A percentile compares a stretch with the other conserved stretches of the same genome.
Evolutionary conservation across 179 eudicot genomes (phyloP).

Genomic region (Patellifolia procumbens): DNA sequence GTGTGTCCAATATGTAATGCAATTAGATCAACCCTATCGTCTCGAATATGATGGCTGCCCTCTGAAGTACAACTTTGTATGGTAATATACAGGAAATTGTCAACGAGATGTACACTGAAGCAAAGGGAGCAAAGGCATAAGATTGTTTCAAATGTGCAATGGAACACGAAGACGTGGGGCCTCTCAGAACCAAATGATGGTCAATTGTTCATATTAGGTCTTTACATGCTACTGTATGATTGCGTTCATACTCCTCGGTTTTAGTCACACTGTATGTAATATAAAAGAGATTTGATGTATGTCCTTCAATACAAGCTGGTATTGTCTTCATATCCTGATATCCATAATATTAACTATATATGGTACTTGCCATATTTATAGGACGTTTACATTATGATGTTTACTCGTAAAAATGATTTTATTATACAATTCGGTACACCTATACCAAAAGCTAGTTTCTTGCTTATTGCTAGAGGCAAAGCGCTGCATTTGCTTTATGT

Average conservation of each 20-base stretch:
- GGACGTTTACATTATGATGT: no score
- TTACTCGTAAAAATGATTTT: no score
- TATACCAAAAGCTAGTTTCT: no score
- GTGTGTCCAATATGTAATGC: no score
- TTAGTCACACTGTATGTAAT: background rate
- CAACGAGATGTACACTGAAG: conserved; percentile 71
- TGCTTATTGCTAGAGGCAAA: no score
- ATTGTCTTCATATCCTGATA: background rate
- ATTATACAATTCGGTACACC: no score
- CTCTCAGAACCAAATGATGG: background rate
- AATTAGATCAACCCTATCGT: background rate
- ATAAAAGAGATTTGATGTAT: background rate
- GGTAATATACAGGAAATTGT: conserved; percentile 54
- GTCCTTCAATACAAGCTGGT: background rate
- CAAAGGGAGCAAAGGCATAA: conserved; percentile 51
- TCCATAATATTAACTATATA: background rate
- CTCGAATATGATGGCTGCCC: background rate
- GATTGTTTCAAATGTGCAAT: background rate
- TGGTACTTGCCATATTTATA: background rate
- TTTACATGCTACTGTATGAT: background rate
- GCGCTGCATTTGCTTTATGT: no score
- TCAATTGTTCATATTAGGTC: background rate
- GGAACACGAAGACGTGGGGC: background rate
- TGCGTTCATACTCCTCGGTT: background rate
- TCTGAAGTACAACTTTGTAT: conserved; percentile 13